Conservation (phyloP, 108 stramenopile genomes). For the Cyclotella baltica region DNA sequence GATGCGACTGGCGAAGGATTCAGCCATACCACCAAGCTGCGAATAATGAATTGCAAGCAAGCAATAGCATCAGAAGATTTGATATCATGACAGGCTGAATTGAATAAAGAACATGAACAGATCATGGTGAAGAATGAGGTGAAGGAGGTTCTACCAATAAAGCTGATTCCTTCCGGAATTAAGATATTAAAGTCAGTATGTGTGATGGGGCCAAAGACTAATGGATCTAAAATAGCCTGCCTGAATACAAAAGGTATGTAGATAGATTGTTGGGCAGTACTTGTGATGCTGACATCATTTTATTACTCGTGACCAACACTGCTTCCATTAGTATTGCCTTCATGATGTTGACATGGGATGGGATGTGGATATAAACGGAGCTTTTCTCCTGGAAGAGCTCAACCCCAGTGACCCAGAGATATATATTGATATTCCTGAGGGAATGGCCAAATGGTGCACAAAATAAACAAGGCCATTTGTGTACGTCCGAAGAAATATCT, state of each 20-base stretch:
- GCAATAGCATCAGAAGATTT: constrained; percentile 23
- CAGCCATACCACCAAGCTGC: constrained; percentile 24
- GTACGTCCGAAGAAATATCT: neutral
- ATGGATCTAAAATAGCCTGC: too few species aligned
- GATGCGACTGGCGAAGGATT: constrained; percentile 37
- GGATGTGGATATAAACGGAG: too few species aligned
- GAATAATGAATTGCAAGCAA: constrained; percentile 42
- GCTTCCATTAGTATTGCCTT: constrained; percentile 22
- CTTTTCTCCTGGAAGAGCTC: too few species aligned
- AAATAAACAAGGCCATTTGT: neutral
- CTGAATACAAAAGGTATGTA: constrained; percentile 7
- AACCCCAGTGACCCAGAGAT: too few species aligned
- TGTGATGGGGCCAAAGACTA: constrained; percentile 31
- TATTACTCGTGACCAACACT: constrained; percentile 28
- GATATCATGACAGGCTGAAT: constrained; percentile 28
- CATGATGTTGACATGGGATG: neutral
- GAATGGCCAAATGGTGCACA: too few species aligned
- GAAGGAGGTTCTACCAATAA: neutral
- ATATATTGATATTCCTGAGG: too few species aligned
- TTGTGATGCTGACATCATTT: constrained; percentile 14
- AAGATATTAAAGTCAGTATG: constrained; percentile 7
- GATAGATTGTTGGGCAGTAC: constrained; percentile 26
- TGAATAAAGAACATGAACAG: constrained; percentile 26
- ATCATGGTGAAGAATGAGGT: constrained; percentile 11
- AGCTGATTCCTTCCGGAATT: neutral